Percentiles rank a stretch among this genome's conserved stretches.
phyloP scores from a whole-genome alignment of 148 eudicot species.

The Chenopodium album region DNA sequence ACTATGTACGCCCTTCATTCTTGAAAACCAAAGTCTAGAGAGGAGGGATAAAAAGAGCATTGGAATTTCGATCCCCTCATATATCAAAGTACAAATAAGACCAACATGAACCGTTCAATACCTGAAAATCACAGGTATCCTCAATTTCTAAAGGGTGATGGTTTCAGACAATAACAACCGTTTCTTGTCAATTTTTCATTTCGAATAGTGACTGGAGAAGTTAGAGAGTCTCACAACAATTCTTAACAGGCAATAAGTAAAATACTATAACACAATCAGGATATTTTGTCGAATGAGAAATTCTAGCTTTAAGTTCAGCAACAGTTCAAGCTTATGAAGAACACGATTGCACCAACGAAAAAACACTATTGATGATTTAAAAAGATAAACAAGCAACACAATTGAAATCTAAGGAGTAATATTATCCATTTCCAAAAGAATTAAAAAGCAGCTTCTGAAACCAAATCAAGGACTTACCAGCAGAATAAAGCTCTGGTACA shows the following conservation, averaged over 20 bases:
- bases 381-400: neutral
- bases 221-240: neutral
- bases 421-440: neutral
- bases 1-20: neutral
- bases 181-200: neutral
- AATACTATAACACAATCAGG: neutral
- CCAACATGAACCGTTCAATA: neutral
- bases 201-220: neutral
- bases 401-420: neutral
- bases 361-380: neutral
- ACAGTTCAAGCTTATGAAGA: neutral
- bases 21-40: neutral
- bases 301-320: neutral
- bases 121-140: neutral
- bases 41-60: neutral
- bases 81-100: neutral
- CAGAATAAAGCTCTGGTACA: constrained; percentile 16
- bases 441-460: neutral
- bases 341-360: neutral
- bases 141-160: neutral
- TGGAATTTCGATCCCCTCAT: neutral
- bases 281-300: neutral
- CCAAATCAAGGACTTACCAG: constrained; percentile 17
- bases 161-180: neutral
- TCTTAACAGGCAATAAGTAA: neutral